Conservation (phyloP, 2,329 filamentous ascomycete genomes). For the Thielaviopsis ethacetica region DNA sequence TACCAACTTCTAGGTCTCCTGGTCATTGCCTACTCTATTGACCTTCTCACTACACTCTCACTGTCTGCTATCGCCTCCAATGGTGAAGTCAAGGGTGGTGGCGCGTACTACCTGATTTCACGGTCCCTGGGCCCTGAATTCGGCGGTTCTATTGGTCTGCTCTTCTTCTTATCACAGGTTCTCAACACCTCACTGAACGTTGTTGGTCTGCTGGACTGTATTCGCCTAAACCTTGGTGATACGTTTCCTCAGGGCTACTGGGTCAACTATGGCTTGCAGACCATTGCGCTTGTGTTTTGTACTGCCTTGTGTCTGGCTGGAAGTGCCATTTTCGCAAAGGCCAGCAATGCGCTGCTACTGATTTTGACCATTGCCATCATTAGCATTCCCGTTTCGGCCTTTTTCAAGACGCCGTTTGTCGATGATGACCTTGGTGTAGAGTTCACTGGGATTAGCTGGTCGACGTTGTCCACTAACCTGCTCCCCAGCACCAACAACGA, state of each 20-base stretch:
- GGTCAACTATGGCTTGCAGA: conserved; percentile 62
- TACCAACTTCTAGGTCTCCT: conserved; percentile 41
- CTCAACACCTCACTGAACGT: conserved; percentile 80
- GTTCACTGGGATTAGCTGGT: conserved; percentile 60
- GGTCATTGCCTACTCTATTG: conserved; percentile 58
- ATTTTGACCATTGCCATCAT: conserved; percentile 57
- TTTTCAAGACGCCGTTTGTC: conserved; percentile 51
- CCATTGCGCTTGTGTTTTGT: conserved; percentile 52
- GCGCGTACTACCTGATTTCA: conserved; percentile 79
- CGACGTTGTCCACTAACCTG: conserved; percentile 59
- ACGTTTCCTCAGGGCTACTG: conserved; percentile 56
- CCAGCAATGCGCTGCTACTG: conserved; percentile 59
- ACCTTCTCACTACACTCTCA: conserved; percentile 72
- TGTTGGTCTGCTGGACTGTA: conserved; percentile 70
- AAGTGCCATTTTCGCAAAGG: conserved; percentile 62
- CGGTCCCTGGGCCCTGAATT: conserved; percentile 76
- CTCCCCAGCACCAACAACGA: conserved; percentile 50
- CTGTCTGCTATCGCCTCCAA: conserved; percentile 82
- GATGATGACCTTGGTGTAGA: conserved; percentile 45
- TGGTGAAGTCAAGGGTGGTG: conserved; percentile 73
- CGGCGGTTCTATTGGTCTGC: conserved; percentile 70
- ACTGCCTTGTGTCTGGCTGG: conserved; percentile 64
- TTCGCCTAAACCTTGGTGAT: conserved; percentile 56
- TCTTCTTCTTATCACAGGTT: conserved; percentile 82
- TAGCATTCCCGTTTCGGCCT: conserved; percentile 67